Conservation (phyloP, 2,329 filamentous ascomycete genomes). For the Dothistroma pini region DNA sequence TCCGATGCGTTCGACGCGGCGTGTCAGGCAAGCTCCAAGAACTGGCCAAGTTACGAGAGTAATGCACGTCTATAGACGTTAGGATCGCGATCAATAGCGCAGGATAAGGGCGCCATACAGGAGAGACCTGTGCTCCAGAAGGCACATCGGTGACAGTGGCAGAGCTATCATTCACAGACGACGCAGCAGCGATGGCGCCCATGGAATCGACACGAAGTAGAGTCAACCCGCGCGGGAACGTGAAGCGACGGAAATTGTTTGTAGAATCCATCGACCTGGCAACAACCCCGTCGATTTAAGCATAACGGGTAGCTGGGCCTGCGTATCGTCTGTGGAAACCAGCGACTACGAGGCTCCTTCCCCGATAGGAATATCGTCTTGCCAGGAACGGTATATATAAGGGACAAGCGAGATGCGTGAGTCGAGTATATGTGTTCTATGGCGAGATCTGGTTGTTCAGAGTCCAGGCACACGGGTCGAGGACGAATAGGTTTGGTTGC, state of each 20-base stretch:
- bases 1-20: slow-evolving; percentile 11
- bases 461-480: background rate
- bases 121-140: background rate
- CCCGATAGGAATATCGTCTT: background rate
- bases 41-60: slow-evolving; percentile 16
- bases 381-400: background rate
- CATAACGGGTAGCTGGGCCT: background rate
- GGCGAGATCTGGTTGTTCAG: background rate
- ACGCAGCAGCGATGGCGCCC: background rate
- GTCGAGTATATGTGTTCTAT: background rate
- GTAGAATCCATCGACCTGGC: background rate
- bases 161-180: background rate
- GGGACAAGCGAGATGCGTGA: background rate
- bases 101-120: background rate
- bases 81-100: background rate
- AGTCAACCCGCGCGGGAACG: background rate
- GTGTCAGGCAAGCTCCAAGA: slow-evolving; percentile 16
- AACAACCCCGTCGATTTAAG: background rate
- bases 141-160: background rate
- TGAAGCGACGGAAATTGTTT: background rate
- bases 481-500: background rate
- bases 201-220: background rate
- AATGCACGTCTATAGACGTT: slow-evolving; percentile 10
- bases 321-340: background rate
- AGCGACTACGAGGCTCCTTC: background rate